These are phyloP conservation scores for Thelonectria blattea DNA, from an alignment of 2,329 filamentous ascomycete genomes.

Conservation along the genomic window DNA sequence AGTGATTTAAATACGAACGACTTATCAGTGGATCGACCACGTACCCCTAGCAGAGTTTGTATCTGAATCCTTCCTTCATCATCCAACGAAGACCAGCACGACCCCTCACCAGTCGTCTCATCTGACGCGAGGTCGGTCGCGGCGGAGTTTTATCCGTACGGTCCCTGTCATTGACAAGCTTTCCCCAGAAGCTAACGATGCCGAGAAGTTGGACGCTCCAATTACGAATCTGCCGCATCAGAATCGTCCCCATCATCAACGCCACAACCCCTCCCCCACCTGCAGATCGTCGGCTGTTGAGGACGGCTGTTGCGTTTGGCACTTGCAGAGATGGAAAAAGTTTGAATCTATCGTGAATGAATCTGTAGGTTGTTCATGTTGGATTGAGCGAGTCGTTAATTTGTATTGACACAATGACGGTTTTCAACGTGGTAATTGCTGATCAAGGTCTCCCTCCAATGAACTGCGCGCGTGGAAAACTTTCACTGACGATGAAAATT, in stretches of 20 bases:
- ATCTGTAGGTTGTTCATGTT: too few species aligned
- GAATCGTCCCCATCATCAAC: slow-evolving; percentile 28
- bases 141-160: background rate
- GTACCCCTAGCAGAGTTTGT: background rate
- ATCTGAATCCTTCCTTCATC: background rate
- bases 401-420: too few species aligned
- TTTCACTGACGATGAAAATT: background rate
- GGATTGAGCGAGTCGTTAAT: too few species aligned
- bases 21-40: slow-evolving; percentile 3
- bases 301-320: slow-evolving; percentile 37
- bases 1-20: slow-evolving; percentile 14
- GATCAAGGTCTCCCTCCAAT: background rate
- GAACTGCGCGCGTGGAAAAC: background rate
- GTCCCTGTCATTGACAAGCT: slow-evolving; percentile 14
- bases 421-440: too few species aligned
- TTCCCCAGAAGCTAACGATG: slow-evolving; percentile 23
- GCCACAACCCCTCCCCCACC: slow-evolving; percentile 33
- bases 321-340: background rate
- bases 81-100: background rate
- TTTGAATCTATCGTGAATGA: too few species aligned
- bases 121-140: background rate
- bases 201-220: slow-evolving; percentile 26
- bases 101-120: background rate
- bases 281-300: slow-evolving; percentile 35
- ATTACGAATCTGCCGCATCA: slow-evolving; percentile 25